These are phyloP conservation scores for Myrica gale DNA, from an alignment of 306 rosid species.

Conservation along the genomic window DNA sequence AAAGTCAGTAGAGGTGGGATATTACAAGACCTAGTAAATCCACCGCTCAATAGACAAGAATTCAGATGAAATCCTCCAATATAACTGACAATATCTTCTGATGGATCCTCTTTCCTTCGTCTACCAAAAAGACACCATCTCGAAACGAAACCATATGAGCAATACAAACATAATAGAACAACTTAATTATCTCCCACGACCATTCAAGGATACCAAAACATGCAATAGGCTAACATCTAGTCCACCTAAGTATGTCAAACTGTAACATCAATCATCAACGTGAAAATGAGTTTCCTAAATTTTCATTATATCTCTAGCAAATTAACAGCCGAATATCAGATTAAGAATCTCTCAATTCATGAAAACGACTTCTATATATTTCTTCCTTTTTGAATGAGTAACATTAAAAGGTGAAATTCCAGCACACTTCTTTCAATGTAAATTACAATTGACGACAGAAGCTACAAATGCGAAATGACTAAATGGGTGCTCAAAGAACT, in stretches of 20 bases:
- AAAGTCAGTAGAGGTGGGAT: not conserved
- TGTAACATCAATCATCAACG: not conserved
- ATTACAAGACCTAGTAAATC: not conserved
- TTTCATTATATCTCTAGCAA: not conserved
- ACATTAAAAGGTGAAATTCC: not conserved
- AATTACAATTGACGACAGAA: not conserved
- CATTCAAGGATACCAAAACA: no score
- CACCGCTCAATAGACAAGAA: no score
- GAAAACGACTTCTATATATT: not conserved
- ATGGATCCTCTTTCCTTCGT: no score
- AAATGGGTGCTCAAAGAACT: conserved; percentile 53
- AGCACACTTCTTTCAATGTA: not conserved
- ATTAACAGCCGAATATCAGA: not conserved
- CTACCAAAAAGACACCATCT: no score
- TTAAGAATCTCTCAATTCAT: not conserved
- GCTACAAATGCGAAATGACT: not conserved
- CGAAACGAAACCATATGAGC: no score
- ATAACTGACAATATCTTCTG: no score
- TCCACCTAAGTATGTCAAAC: no score
- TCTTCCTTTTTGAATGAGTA: not conserved
- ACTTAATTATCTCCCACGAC: no score
- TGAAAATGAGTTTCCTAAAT: not conserved
- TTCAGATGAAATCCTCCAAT: no score
- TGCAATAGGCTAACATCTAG: no score
- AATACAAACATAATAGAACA: no score